Conservation (phyloP, 1,284 basidiomycete species). For the Golubevia sp. region DNA sequence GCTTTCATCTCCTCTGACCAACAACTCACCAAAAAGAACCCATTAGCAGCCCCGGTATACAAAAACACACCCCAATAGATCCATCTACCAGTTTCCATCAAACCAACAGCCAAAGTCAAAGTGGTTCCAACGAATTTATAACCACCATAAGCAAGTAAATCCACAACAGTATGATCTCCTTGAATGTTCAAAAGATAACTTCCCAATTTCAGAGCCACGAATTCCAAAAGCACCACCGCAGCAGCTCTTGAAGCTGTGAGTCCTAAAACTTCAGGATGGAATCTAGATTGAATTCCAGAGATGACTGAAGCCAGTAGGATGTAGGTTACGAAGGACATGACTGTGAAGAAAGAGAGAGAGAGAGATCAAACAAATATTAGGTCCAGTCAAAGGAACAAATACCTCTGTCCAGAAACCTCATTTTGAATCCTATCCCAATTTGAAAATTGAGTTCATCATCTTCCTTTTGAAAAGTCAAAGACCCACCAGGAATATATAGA, state of each 20-base stretch:
- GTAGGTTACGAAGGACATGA: constrained; percentile 96
- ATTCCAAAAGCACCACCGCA: constrained; percentile 67
- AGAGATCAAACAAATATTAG: not conserved
- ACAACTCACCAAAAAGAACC: constrained; percentile 80
- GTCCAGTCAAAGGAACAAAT: not conserved
- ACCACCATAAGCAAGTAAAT: constrained; percentile 76
- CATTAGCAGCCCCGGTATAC: constrained; percentile 85
- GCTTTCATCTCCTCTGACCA: not conserved
- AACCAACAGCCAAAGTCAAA: constrained; percentile 39
- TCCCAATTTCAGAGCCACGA: constrained; percentile 83
- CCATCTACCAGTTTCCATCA: constrained; percentile 63
- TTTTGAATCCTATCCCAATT: not conserved
- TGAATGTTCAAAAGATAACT: constrained; percentile 88
- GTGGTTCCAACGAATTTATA: constrained; percentile 83
- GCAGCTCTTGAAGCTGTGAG: constrained; percentile 78
- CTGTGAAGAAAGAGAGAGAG: constrained; percentile 63
- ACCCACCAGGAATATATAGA: constrained; percentile 89
- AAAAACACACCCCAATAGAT: constrained; percentile 76
- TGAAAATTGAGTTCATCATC: not conserved
- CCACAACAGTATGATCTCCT: constrained; percentile 69
- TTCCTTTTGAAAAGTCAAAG: not conserved
- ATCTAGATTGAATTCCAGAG: constrained; percentile 79
- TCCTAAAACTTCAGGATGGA: constrained; percentile 89
- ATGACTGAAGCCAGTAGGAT: constrained; percentile 81
- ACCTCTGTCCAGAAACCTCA: constrained; percentile 2